Conservation (phyloP, 192 early-diverging fungal species). For the Coemansia sp. region DNA sequence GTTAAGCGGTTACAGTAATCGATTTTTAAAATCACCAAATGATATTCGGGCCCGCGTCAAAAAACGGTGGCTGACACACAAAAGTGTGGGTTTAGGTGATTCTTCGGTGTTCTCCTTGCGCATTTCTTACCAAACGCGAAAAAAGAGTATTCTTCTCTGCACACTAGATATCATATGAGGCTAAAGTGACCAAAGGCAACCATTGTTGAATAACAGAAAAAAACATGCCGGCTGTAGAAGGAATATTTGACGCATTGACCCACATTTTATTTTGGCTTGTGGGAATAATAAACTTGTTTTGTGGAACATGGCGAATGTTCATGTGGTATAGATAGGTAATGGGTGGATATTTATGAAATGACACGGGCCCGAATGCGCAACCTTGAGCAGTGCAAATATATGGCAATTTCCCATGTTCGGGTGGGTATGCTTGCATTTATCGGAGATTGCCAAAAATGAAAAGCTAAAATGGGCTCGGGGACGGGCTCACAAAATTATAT, state of each 20-base stretch:
- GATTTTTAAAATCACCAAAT: conserved; percentile 1
- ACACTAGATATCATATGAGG: conserved; percentile 1
- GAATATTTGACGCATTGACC: background rate
- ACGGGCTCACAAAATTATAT: background rate
- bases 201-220: conserved; percentile 6
- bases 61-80: conserved; percentile 6
- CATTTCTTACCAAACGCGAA: too few relatives aligned
- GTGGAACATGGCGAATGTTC: background rate
- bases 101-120: too few relatives aligned
- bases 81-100: background rate
- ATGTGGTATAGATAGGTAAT: background rate
- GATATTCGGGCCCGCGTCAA: conserved; percentile 1
- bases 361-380: conserved; percentile 1
- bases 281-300: conserved; percentile 2
- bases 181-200: background rate
- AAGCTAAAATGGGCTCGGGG: conserved; percentile 8
- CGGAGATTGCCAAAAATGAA: conserved; percentile 6
- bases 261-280: background rate
- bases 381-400: too few relatives aligned
- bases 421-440: too few relatives aligned
- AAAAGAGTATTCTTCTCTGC: too few relatives aligned
- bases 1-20: background rate
- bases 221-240: conserved; percentile 1
- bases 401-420: too few relatives aligned
- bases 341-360: background rate